Percentiles rank a stretch among this genome's conserved stretches.
These are phyloP conservation scores for Osmanthus fragrans DNA, from an alignment of 257 asterid species.

Conservation along the genomic window DNA sequence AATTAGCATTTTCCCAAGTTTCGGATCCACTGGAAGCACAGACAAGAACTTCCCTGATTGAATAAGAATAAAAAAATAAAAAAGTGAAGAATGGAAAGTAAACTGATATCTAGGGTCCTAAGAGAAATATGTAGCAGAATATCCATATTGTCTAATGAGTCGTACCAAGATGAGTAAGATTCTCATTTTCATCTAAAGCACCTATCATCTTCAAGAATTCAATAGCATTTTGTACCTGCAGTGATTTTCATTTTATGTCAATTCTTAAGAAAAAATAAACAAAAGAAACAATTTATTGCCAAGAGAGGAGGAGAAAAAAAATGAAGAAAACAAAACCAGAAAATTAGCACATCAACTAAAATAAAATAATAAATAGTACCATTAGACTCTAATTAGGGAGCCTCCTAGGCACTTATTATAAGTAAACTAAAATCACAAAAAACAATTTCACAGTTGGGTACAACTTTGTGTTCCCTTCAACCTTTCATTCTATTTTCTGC, in stretches of 20 bases:
- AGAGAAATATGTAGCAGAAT: constrained; percentile 10
- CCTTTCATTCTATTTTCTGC: too few relatives aligned
- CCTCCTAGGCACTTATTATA: not conserved
- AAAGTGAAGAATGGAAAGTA: constrained; percentile 6
- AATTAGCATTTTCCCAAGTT: constrained; percentile 95
- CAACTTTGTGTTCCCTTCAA: too few relatives aligned
- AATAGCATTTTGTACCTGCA: constrained; percentile 98
- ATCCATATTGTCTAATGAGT: constrained; percentile 19
- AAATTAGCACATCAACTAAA: not conserved
- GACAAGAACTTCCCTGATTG: constrained; percentile 80
- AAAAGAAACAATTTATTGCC: constrained; percentile 9
- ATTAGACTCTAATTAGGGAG: not conserved
- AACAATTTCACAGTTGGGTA: not conserved
- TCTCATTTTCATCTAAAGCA: constrained; percentile 90
- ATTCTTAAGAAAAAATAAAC: not conserved
- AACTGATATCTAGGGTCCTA: constrained; percentile 12
- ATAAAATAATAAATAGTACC: not conserved
- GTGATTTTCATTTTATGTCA: constrained; percentile 1
- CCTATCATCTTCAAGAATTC: constrained; percentile 95
- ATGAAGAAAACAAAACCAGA: not conserved
- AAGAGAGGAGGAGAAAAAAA: not conserved
- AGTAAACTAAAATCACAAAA: not conserved
- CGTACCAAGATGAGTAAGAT: constrained; percentile 91
- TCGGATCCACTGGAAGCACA: constrained; percentile 97
- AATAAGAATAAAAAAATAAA: constrained; percentile 22